phyloP scores from a whole-genome alignment of 129 eudicot genomes.

The Deinandra increscens region DNA sequence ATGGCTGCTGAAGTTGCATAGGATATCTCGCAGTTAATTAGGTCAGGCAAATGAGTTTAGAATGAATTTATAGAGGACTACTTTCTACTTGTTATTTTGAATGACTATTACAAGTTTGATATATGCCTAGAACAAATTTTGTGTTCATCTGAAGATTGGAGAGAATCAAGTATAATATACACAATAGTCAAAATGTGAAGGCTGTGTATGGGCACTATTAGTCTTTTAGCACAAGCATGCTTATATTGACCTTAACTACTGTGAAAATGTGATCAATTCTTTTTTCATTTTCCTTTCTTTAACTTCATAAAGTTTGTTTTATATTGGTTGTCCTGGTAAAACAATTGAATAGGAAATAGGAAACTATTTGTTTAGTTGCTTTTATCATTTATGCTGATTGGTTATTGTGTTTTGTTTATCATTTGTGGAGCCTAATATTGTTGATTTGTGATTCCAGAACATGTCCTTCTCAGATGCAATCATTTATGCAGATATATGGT shows the following conservation, averaged over 20 bases:
- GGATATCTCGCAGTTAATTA: neutral
- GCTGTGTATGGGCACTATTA: neutral
- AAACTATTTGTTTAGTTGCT: neutral
- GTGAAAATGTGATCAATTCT: neutral
- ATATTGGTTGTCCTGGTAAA: neutral
- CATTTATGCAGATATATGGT: conserved; percentile 77
- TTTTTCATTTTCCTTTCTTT: neutral
- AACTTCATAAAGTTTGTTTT: neutral
- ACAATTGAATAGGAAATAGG: neutral
- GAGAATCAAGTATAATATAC: neutral
- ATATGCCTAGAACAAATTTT: neutral
- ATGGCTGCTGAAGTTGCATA: conserved; percentile 9
- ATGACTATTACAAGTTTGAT: conserved; percentile 1
- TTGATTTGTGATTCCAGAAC: conserved; percentile 49
- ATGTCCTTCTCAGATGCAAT: conserved; percentile 52
- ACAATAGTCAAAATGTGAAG: conserved; percentile 3
- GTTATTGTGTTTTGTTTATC: conserved; percentile 5
- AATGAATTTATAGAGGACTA: neutral
- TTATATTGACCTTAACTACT: neutral
- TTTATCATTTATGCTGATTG: neutral
- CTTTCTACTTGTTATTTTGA: neutral
- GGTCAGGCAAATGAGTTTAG: neutral
- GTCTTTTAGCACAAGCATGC: conserved; percentile 3
- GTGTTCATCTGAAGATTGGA: conserved; percentile 2
- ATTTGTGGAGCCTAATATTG: neutral